A percentile compares a stretch with the other conserved stretches of the same genome.
Conservation (phyloP, 2,329 filamentous ascomycete species). For the Tolypocladium endophyticum region DNA sequence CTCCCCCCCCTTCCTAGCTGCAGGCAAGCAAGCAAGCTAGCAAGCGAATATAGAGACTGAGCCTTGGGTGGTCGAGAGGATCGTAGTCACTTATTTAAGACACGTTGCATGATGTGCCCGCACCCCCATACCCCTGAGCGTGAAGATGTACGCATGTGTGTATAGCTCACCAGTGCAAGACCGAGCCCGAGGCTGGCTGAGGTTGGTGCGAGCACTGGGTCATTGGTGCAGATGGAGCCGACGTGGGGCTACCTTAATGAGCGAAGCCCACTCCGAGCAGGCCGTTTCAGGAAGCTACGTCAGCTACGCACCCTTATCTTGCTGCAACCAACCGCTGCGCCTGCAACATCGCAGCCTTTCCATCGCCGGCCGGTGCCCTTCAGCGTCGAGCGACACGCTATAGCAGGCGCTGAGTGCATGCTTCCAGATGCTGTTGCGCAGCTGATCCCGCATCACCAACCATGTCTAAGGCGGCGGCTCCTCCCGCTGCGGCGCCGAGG, state of each 20-base stretch:
- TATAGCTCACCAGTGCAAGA: too few relatives aligned
- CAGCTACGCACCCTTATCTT: not conserved
- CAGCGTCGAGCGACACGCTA: not conserved
- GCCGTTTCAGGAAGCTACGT: not conserved
- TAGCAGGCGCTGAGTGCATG: not conserved
- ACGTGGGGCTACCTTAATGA: not conserved
- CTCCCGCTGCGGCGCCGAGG: conserved; percentile 8
- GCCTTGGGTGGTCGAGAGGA: not conserved
- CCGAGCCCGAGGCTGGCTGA: not conserved
- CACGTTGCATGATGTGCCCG: not conserved
- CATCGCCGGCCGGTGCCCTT: not conserved
- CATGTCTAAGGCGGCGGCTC: conserved; percentile 11
- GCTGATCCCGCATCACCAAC: conserved; percentile 1
- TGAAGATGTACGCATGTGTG: not conserved
- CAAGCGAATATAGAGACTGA: not conserved
- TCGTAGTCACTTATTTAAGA: conserved; percentile 1
- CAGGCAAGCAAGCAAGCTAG: not conserved
- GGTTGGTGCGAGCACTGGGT: not conserved
- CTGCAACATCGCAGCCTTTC: not conserved
- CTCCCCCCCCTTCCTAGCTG: not conserved
- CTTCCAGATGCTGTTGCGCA: conserved; percentile 1
- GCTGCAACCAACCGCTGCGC: not conserved
- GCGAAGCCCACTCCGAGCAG: not conserved
- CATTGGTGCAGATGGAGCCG: not conserved
- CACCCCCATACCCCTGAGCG: not conserved